phyloP scores from a whole-genome alignment of 306 rosid genomes.

The Prunus fruticosa region DNA sequence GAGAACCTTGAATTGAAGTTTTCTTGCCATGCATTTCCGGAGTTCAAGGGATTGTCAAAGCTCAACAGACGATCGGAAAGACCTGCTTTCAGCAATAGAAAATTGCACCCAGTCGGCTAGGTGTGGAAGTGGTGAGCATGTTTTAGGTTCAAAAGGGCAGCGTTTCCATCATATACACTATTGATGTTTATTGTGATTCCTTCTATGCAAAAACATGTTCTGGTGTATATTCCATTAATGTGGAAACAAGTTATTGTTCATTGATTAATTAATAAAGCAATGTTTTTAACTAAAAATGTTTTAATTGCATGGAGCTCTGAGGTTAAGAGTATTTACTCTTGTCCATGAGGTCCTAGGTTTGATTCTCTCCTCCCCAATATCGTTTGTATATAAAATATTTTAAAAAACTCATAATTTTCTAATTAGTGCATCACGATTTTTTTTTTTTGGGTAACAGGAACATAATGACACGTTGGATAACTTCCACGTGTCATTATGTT shows the following conservation, averaged over 20 bases:
- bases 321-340: too few relatives aligned
- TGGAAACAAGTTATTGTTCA: neutral
- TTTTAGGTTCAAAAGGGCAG: neutral
- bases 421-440: too few relatives aligned
- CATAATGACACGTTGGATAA: too few relatives aligned
- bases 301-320: too few relatives aligned
- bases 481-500: too few relatives aligned
- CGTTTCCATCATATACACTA: neutral
- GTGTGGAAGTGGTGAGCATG: neutral
- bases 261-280: too few relatives aligned
- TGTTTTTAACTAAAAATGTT: too few relatives aligned
- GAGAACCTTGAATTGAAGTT: conserved; percentile 19
- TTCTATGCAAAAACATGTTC: neutral
- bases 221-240: neutral
- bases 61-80: neutral
- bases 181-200: neutral
- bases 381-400: too few relatives aligned
- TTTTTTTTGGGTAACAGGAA: too few relatives aligned
- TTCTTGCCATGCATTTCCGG: neutral
- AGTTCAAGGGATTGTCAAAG: neutral
- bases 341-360: too few relatives aligned
- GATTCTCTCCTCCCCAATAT: too few relatives aligned
- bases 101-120: neutral
- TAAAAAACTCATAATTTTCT: too few relatives aligned
- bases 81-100: neutral